Base-by-base conservation (phyloP, 768 basidiomycete genomes). In the Xanthoconium stramineum region DNA sequence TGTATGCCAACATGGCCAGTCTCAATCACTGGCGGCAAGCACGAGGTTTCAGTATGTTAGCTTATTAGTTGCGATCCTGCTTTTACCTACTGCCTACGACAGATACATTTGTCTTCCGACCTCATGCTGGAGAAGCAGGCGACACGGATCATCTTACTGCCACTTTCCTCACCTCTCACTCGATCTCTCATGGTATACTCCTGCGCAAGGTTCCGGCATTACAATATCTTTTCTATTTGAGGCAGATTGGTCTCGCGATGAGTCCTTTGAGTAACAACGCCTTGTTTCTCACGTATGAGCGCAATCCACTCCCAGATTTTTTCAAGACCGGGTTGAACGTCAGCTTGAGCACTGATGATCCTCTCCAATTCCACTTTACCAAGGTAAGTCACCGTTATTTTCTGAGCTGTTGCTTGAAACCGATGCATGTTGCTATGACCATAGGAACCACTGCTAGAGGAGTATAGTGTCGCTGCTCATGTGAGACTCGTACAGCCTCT, bases 201-300 rank as follows among this genome's bases (percentile, higher is more conserved):
- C 82, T 99, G 10, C 89, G 97, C 56, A 99, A 99, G 73, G 96
- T 99, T 6, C 97, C 97, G 0, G 95, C 95, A 2, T 75, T 99
- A 45, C 94, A 96, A 67, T 99, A 99, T 69, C 83, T 99, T 14
- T 99, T 94, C 75, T 99, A 98, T 71, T 80, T 99, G 61, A 95
- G 93, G 74, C 97, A 98, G 75, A 98, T 98, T 59, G 96, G 97
- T 32, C 82, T 99, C 17, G 97, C 97, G 2, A 99, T 99, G 97
- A 94, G 92, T 66, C 97, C 97, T 3, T 74, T 99, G 45, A 97
- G 94, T 73, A 99, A 99, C 70, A 99, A 99, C 62, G 94, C 97
- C 1, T 76, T 99, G 37, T 99, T 99, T 78, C 77, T 99, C 67
- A 88, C 91, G 3, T 98, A 98, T 65, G 97, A 99, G 74, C 80